Conservation (phyloP, 805 yeast genomes). For the Kuraishia ogatae region DNA sequence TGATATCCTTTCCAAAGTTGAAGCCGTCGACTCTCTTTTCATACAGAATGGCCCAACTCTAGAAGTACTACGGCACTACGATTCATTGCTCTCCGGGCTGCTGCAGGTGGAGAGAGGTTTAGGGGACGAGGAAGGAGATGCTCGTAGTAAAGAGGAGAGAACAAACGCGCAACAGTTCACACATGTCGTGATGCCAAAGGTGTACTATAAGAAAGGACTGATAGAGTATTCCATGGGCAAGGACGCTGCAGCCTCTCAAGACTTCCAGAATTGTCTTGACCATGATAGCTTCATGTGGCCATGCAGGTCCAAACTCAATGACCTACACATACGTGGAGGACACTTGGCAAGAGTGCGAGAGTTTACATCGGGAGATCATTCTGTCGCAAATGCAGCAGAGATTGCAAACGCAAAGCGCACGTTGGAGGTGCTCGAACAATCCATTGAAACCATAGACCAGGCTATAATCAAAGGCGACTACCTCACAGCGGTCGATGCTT, state of each 20-base stretch:
- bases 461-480: slow-evolving; percentile 11
- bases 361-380: neutral
- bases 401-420: slow-evolving; percentile 9
- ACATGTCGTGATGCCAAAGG: neutral
- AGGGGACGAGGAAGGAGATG: neutral
- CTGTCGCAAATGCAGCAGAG: slow-evolving; percentile 1
- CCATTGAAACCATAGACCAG: neutral
- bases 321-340: slow-evolving; percentile 46
- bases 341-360: slow-evolving; percentile 26
- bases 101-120: neutral
- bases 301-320: slow-evolving; percentile 41
- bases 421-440: slow-evolving; percentile 10
- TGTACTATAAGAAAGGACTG: slow-evolving; percentile 52
- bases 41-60: neutral
- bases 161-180: neutral
- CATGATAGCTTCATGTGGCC: slow-evolving; percentile 29
- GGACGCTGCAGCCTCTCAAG: slow-evolving; percentile 42
- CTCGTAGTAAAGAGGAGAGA: neutral
- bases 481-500: slow-evolving; percentile 18
- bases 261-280: slow-evolving; percentile 39
- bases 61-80: slow-evolving; percentile 1
- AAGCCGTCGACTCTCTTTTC: neutral
- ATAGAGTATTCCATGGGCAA: slow-evolving; percentile 50
- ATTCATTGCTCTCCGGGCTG: neutral
- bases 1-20: neutral